phyloP scores from a whole-genome alignment of 192 early-diverging fungal genomes.

The Coemansia sp. region DNA sequence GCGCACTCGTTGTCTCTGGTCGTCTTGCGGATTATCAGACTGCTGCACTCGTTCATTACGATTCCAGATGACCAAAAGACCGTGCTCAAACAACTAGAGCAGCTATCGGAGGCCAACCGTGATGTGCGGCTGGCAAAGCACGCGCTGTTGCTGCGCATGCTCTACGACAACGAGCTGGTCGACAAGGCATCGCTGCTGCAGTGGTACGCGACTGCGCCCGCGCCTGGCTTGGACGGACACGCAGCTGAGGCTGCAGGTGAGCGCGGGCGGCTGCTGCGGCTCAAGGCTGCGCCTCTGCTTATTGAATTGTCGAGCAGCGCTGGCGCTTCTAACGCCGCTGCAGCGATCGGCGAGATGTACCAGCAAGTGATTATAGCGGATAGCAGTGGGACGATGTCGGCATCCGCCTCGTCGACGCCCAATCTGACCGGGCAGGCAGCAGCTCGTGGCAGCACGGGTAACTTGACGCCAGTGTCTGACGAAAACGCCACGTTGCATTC shows the following conservation, averaged over 20 bases:
- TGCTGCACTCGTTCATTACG: constrained; percentile 45
- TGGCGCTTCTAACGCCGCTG: background rate
- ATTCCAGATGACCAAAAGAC: constrained; percentile 40
- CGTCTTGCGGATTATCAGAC: constrained; percentile 34
- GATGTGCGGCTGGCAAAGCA: constrained; percentile 26
- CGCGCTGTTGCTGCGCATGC: constrained; percentile 34
- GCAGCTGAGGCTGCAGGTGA: background rate
- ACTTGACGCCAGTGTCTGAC: constrained; percentile 41
- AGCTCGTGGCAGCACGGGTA: constrained; percentile 24
- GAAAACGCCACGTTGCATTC: constrained; percentile 30
- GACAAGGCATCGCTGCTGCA: constrained; percentile 33
- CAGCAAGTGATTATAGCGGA: constrained; percentile 24
- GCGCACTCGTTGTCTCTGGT: constrained; percentile 24
- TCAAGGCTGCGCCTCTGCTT: constrained; percentile 33
- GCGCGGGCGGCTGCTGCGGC: constrained; percentile 39
- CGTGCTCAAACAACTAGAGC: constrained; percentile 46
- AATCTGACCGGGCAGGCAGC: constrained; percentile 1
- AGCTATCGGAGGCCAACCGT: constrained; percentile 45
- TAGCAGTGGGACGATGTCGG: constrained; percentile 11
- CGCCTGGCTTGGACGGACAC: constrained; percentile 2
- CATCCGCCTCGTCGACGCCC: constrained; percentile 25
- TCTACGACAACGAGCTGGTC: constrained; percentile 49
- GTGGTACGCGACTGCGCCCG: constrained; percentile 29
- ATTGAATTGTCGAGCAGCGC: constrained; percentile 24
- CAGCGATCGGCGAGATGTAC: constrained; percentile 31